Base-by-base conservation (phyloP, 208 protist genomes). In the Crithidia sp. region DNA sequence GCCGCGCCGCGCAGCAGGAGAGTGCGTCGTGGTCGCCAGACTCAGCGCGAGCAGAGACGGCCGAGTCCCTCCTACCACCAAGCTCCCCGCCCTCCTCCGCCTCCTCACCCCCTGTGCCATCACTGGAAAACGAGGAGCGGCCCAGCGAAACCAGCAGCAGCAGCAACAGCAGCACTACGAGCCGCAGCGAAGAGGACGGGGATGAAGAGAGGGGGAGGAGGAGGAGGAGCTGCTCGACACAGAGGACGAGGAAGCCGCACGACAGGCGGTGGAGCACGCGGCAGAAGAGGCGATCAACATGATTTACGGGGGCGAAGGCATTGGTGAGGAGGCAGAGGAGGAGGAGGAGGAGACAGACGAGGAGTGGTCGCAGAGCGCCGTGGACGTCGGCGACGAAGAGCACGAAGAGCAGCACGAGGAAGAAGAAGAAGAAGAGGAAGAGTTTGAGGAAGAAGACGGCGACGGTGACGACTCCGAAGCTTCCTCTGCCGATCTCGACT, bases 401-500 rank as follows among this genome's bases (percentile, higher is more conserved):
- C 49, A 44, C 9, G 64, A 67, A 19, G 60, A 69, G n/a, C 61
- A 63, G 45, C 9, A 13, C 8, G 61, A 52, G 57, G 62, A 67
- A 45, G 62, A 67, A n/a, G 61, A 70, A n/a, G 65, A 64, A 28
- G 75, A 69, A 3, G 67, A 77, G 7, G 65, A 59, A 10, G 64
- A 61, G 36, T 13, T 19, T 3, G 67, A 65, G 16, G 67, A 74
- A 7, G 76, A 66, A 8, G 78, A 76, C 2, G 77, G 71, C 5
- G 84, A 83, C 2, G 73, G 75, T 1, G 45, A 7, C 4, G 53
- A 37, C 45, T 79, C 71, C 0, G 70, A 79, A 36, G 79, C 68
- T 7, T 87, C 79, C 49, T 87, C 82, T 0, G 62, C 76, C 0
- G 87, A 88, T n/a, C 61, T 84, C 45, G 72, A 84, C 57, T 87